A percentile compares a stretch with the other conserved stretches of the same genome.
These are phyloP conservation scores for Moesziomyces sp. DNA, from an alignment of 1,284 basidiomycete species.

Conservation along the genomic window DNA sequence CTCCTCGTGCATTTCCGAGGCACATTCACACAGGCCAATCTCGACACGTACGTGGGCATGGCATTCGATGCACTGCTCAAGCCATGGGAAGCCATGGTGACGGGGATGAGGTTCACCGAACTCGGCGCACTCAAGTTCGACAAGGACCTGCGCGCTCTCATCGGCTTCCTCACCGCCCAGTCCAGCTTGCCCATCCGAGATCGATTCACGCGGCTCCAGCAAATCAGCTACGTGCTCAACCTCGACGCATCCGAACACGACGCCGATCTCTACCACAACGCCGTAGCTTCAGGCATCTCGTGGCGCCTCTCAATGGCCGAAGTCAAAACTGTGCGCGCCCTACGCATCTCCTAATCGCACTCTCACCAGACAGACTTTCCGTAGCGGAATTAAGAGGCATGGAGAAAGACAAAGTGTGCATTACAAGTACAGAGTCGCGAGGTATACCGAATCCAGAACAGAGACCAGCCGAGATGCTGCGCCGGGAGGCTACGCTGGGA, in stretches of 20 bases:
- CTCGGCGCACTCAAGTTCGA: slow-evolving; percentile 97
- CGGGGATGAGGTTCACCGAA: slow-evolving; percentile 88
- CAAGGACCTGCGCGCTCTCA: slow-evolving; percentile 86
- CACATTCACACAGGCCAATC: slow-evolving; percentile 86
- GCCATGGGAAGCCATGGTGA: slow-evolving; percentile 91
- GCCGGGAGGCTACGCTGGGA: slow-evolving; percentile 12
- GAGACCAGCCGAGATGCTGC: not conserved
- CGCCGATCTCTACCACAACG: slow-evolving; percentile 55
- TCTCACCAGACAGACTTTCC: not conserved
- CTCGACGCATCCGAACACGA: slow-evolving; percentile 91
- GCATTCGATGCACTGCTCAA: slow-evolving; percentile 85
- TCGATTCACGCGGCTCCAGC: slow-evolving; percentile 89
- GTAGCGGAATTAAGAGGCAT: too few species aligned
- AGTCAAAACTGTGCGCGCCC: slow-evolving; percentile 43
- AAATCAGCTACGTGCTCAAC: slow-evolving; percentile 91
- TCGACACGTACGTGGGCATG: slow-evolving; percentile 82
- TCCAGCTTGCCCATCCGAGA: slow-evolving; percentile 84
- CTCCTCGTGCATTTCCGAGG: slow-evolving; percentile 76
- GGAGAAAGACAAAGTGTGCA: slow-evolving; percentile 1
- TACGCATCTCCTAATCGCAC: slow-evolving; percentile 14
- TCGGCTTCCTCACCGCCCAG: slow-evolving; percentile 83
- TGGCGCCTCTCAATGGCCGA: slow-evolving; percentile 61
- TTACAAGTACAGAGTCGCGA: slow-evolving; percentile 13
- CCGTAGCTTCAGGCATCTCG: slow-evolving; percentile 45
- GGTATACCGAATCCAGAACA: slow-evolving; percentile 13